Evolutionary conservation across 208 protist genomes (phyloP), one percentile per base, ranked within the genome.

Genomic region (Angomonas deanei): DNA sequence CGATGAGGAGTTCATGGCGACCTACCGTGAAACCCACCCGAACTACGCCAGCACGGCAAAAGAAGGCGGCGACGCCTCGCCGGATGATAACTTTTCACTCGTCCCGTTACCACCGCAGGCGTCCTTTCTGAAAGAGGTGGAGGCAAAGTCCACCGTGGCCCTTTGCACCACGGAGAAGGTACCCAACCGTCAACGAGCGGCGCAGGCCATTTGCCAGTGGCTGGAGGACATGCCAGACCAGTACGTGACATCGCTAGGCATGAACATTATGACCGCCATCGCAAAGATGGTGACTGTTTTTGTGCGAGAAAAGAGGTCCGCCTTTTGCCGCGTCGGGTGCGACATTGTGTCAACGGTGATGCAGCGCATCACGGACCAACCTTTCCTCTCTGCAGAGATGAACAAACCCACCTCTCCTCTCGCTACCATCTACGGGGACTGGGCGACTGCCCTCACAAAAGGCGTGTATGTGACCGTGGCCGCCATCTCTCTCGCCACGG

Each of bases 381-480:
- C 76, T 0, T 46, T 70, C n/a, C 76, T 86, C 48, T 31, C 64
- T 4, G 72, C 70, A 26, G 66, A 73, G 19, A 54, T 82, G 3
- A 53, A 48, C 34, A 52, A 71, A 31, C 48, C 55, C 17, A 47
- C 49, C 34, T 68, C 63, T 8, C 36, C 66, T 34, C 60, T 80
- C 23, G 62, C 39, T 2, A 47, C 42, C 8, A 74, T 74, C 2
- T 46, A 91, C 11, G 23, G 50, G 17, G 58, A 68, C 19, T 93
- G 86, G 85, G 75, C 70, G 39, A 23, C 64, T 5, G 65, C 76
- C 6, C 71, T 96, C 33, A 50, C 80, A 36, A 76, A 79, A 31
- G 78, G 86, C 23, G 75, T 85, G 17, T 87, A 81, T 58, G 90
- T 96, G n/a, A 96, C 90, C 0, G 81, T 96, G 1, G 56, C 80